Conservation (phyloP, 192 early-diverging fungal genomes). For the Mortierella claussenii region DNA sequence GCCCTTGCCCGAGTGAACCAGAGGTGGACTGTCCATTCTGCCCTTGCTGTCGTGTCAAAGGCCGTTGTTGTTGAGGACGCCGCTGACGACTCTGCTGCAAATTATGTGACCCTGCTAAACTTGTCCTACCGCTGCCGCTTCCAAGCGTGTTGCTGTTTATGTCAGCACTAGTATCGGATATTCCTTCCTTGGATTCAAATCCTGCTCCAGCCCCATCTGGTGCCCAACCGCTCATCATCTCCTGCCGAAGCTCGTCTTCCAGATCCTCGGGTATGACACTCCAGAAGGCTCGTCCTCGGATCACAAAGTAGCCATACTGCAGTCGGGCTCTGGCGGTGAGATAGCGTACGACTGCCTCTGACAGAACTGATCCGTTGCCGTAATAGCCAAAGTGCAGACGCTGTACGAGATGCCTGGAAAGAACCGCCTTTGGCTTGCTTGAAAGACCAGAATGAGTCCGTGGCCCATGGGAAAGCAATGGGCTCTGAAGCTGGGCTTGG, state of each 20-base stretch:
- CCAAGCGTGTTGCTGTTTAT: background rate
- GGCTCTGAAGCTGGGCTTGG: background rate
- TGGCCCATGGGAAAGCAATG: no score
- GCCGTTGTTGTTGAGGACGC: background rate
- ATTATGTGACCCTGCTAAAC: background rate
- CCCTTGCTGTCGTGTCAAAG: background rate
- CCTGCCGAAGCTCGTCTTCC: background rate
- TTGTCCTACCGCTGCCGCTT: background rate
- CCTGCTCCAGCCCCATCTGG: no score
- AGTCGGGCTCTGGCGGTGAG: constrained; percentile 44
- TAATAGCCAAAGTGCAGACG: constrained; percentile 49
- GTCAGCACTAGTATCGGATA: background rate
- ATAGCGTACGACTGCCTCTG: constrained; percentile 37
- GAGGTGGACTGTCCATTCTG: background rate
- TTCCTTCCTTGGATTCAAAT: no score
- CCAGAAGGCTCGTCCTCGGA: constrained; percentile 49
- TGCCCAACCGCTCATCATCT: background rate
- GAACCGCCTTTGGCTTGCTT: constrained; percentile 10
- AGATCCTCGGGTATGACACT: constrained; percentile 18
- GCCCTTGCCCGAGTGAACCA: background rate
- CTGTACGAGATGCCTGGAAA: constrained; percentile 36
- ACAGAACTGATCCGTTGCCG: constrained; percentile 17
- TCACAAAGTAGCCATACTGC: constrained; percentile 44
- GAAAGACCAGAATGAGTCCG: no score
- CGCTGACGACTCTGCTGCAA: background rate